Evolutionary conservation across 2,329 filamentous ascomycete species (phyloP).

Genomic region (Chaetomium globosum): DNA sequence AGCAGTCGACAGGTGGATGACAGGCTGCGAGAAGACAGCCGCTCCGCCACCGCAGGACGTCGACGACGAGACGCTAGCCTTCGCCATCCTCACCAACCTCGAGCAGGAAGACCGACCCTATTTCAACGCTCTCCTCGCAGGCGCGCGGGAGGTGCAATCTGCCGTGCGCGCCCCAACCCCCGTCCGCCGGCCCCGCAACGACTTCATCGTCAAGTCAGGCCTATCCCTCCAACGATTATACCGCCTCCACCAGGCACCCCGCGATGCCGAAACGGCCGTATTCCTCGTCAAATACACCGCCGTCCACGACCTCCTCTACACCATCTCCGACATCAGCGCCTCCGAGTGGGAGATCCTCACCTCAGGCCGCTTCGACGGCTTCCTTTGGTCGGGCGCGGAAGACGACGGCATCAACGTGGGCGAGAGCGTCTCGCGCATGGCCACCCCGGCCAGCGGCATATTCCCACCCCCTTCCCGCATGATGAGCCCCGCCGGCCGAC

Average conservation of each 20-base stretch:
- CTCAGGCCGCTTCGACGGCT: conserved; percentile 92
- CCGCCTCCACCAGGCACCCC: conserved; percentile 69
- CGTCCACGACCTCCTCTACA: conserved; percentile 84
- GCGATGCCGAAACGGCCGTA: conserved; percentile 82
- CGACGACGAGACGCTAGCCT: conserved; percentile 89
- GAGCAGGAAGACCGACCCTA: conserved; percentile 73
- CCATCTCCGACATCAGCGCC: conserved; percentile 81
- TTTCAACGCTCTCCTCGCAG: conserved; percentile 77
- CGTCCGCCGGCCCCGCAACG: conserved; percentile 64
- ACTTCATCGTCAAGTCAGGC: conserved; percentile 74
- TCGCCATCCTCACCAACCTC: conserved; percentile 89
- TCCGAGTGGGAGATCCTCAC: conserved; percentile 97
- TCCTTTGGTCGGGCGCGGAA: conserved; percentile 90
- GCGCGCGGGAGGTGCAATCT: conserved; percentile 59
- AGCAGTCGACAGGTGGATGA: conserved; percentile 90
- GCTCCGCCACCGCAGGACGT: conserved; percentile 81
- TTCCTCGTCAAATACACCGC: conserved; percentile 81
- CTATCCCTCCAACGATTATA: conserved; percentile 84
- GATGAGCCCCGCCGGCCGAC: conserved; percentile 46
- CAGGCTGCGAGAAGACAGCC: conserved; percentile 72
- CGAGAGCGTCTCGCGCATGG: conserved; percentile 55
- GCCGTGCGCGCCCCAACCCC: conserved; percentile 70
- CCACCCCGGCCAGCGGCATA: conserved; percentile 56
- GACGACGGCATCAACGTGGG: conserved; percentile 46
- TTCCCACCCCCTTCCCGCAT: conserved; percentile 46